Evolutionary conservation across 495 filamentous ascomycete genomes (phyloP).

Genomic region (Penicillium riverlandense): DNA sequence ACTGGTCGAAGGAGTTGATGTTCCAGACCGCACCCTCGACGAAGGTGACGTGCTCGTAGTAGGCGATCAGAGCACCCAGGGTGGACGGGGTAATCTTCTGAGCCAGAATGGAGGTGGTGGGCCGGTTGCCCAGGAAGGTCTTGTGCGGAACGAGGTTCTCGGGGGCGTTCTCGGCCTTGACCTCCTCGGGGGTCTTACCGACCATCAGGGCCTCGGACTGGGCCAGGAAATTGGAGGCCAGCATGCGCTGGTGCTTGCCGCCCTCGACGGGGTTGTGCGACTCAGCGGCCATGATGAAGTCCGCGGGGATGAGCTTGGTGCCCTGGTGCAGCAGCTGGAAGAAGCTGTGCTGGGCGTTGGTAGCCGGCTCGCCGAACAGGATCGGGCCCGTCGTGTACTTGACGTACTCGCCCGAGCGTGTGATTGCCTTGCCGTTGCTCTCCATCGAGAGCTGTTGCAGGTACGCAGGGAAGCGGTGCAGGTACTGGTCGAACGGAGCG

Average conservation of each 20-base stretch:
- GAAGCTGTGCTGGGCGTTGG: constrained; percentile 99
- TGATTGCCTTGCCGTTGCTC: constrained; percentile 97
- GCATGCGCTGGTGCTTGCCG: constrained; percentile 96
- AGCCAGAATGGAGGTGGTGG: constrained; percentile 89
- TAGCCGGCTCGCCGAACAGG: constrained; percentile 95
- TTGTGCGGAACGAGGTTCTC: constrained; percentile 91
- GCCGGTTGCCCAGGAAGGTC: constrained; percentile 96
- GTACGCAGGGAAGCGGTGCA: constrained; percentile 97
- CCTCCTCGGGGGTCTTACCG: constrained; percentile 86
- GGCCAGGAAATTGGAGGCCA: constrained; percentile 97
- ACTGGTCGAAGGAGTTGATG: constrained; percentile 99
- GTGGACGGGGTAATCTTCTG: constrained; percentile 91
- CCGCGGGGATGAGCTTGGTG: constrained; percentile 95
- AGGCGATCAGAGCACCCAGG: constrained; percentile 90
- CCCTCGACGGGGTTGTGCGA: constrained; percentile 91
- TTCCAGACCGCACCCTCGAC: constrained; percentile 97
- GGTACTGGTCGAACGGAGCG: constrained; percentile 97
- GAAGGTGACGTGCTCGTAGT: constrained; percentile 98
- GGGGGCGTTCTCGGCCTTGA: constrained; percentile 80
- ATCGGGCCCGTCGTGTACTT: constrained; percentile 96
- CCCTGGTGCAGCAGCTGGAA: constrained; percentile 99
- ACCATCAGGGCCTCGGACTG: constrained; percentile 98
- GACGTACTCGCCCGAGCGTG: constrained; percentile 80
- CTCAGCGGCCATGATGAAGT: constrained; percentile 94
- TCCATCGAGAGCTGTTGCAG: constrained; percentile 99